phyloP scores from a whole-genome alignment of 805 yeast species.

The Kockiozyma suomiensis region DNA sequence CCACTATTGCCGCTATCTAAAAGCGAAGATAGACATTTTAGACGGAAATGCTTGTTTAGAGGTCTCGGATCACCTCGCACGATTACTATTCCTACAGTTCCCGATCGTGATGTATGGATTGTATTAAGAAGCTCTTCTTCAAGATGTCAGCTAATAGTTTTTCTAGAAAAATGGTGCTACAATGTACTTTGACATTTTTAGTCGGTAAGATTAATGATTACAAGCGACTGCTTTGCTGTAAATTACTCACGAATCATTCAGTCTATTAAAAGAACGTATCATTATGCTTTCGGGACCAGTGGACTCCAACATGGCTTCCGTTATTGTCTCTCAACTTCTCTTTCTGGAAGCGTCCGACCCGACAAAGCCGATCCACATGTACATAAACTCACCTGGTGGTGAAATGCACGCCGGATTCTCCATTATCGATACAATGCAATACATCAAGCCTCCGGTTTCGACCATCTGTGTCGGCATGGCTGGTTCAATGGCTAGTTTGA shows the following conservation, averaged over 20 bases:
- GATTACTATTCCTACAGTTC: conserved; percentile 30
- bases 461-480: conserved; percentile 46
- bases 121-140: neutral
- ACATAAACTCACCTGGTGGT: conserved; percentile 45
- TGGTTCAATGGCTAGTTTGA: conserved; percentile 44
- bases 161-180: conserved; percentile 26
- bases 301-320: conserved; percentile 36
- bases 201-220: conserved; percentile 16
- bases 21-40: neutral
- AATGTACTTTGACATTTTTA: conserved; percentile 31
- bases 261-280: conserved; percentile 38
- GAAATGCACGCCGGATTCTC: conserved; percentile 44
- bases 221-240: neutral
- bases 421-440: conserved; percentile 45
- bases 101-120: conserved; percentile 24
- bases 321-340: conserved; percentile 40
- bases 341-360: conserved; percentile 35
- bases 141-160: neutral
- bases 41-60: neutral
- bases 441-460: conserved; percentile 41
- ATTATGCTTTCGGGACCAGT: conserved; percentile 40
- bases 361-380: conserved; percentile 34
- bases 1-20: neutral
- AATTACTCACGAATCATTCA: conserved; percentile 18
- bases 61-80: conserved; percentile 2